Base-by-base conservation (phyloP, 257 asterid species). In the Cinchona pubescens region DNA sequence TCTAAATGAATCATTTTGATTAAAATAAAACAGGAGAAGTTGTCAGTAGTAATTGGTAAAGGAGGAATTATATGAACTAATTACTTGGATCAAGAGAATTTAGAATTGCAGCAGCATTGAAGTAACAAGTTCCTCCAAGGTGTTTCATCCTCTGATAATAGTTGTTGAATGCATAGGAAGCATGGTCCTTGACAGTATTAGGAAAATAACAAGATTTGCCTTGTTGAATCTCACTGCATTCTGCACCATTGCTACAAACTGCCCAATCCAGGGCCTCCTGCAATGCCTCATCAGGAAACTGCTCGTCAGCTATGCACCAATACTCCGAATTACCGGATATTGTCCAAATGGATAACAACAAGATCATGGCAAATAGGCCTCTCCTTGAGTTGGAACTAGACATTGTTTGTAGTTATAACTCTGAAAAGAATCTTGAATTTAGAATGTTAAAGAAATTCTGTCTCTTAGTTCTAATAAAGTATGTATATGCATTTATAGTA, bases 271-370 rank as follows among this genome's bases (percentile, higher is more conserved):
- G 70, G 3, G 98, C 97, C 5, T 48, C 75, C 83, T 71, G 60
- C 81, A 92, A 71, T 76, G 79, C 88, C 0, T 76, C 92, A 19
- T 86, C 98, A 11, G 89, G 84, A 0, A 88, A 78, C 78, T 95
- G 99, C 86, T 84, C 96, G 59, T 95, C 97, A 7, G 96, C 98
- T 77, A 90, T 71, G 92, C 99, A 92, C 84, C 88, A 91, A 12
- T 89, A 91, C 78, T 83, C 90, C 75, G 11, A 42, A 19, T 59
- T 83, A 87, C 96, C 91, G 1, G 89, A 82, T 69, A 77, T 76
- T 1, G 53, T 88, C 3, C 75, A 70, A 35, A 82, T 2, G n/a
- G 75, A 67, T 16, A 83, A 72, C 64, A 89, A 66, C 73, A 88
- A 75, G 84, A 83, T 48, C 27, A 83, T 78, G 64, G 80, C 6